These are phyloP conservation scores for Brassica juncea DNA, from an alignment of 345 rosid genomes.

Conservation along the genomic window DNA sequence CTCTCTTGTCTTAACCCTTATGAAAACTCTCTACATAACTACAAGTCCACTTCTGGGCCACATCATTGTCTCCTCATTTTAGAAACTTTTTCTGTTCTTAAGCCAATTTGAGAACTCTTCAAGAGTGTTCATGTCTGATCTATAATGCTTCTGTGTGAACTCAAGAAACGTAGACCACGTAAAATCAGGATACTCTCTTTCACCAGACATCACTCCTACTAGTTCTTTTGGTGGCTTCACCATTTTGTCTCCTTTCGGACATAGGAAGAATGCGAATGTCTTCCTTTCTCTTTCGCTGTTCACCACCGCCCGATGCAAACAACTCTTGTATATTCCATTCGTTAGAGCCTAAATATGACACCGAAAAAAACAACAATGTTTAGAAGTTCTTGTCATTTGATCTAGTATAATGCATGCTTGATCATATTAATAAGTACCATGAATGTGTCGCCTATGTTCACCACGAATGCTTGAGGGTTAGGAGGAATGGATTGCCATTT, in stretches of 20 bases:
- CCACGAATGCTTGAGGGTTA: conserved; percentile 3
- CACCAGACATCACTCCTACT: conserved; percentile 16
- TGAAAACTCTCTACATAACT: background rate
- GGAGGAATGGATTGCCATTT: conserved; percentile 12
- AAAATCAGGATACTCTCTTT: conserved; percentile 66
- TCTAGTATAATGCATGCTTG: background rate
- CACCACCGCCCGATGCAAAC: conserved; percentile 70
- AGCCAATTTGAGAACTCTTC: conserved; percentile 37
- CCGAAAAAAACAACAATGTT: background rate
- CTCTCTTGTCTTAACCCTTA: background rate
- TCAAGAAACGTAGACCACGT: conserved; percentile 70
- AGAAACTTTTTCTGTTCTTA: conserved; percentile 29
- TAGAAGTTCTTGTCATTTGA: background rate
- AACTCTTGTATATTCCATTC: conserved; percentile 56
- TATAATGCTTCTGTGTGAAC: conserved; percentile 50
- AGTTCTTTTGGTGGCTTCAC: conserved; percentile 72
- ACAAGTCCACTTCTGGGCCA: conserved; percentile 28
- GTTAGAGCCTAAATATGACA: conserved; percentile 28
- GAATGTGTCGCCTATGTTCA: conserved; percentile 12
- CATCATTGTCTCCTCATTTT: conserved; percentile 28
- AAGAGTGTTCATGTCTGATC: conserved; percentile 38
- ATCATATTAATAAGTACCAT: background rate
- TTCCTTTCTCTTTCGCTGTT: conserved; percentile 52
- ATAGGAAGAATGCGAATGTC: conserved; percentile 58
- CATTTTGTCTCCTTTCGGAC: conserved; percentile 62